Evolutionary conservation across 2,329 filamentous ascomycete genomes (phyloP).

Genomic region (Colletotrichum sp.): DNA sequence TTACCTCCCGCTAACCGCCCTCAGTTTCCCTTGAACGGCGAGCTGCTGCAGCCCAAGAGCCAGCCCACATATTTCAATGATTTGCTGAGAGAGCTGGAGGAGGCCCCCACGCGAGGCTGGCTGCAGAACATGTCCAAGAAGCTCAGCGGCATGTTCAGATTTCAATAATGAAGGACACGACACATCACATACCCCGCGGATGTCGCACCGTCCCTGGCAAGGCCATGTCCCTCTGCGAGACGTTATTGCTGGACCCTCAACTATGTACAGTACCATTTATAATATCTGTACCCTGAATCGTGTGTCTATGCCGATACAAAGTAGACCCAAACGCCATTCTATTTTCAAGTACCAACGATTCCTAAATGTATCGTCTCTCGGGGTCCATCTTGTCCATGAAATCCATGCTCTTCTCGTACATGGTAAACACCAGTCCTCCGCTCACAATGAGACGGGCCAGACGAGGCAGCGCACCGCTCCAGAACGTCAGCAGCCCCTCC

Average conservation of each 20-base stretch:
- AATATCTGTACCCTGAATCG: constrained; percentile 20
- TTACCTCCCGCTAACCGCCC: neutral
- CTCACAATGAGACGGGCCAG: constrained; percentile 86
- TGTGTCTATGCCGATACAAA: constrained; percentile 19
- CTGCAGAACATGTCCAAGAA: constrained; percentile 57
- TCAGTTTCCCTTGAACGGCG: constrained; percentile 45
- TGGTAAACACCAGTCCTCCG: constrained; percentile 96
- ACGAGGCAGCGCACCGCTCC: constrained; percentile 90
- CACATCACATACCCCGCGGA: neutral
- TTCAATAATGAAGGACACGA: constrained; percentile 44
- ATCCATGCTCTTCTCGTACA: constrained; percentile 98
- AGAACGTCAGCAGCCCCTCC: constrained; percentile 89
- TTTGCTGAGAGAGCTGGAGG: constrained; percentile 66
- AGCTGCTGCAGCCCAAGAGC: constrained; percentile 61
- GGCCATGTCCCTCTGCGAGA: neutral
- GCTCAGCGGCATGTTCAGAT: constrained; percentile 63
- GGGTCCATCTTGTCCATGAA: constrained; percentile 82
- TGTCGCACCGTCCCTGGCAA: neutral
- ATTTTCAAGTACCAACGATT: neutral
- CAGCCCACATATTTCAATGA: constrained; percentile 70
- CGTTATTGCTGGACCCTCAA: neutral
- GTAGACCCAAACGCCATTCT: constrained; percentile 2
- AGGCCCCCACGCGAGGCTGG: constrained; percentile 63
- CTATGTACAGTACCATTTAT: constrained; percentile 21
- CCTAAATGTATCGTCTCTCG: constrained; percentile 78